Base-by-base conservation (phyloP, 2,329 filamentous ascomycete species). In the Apiospora aurea region DNA sequence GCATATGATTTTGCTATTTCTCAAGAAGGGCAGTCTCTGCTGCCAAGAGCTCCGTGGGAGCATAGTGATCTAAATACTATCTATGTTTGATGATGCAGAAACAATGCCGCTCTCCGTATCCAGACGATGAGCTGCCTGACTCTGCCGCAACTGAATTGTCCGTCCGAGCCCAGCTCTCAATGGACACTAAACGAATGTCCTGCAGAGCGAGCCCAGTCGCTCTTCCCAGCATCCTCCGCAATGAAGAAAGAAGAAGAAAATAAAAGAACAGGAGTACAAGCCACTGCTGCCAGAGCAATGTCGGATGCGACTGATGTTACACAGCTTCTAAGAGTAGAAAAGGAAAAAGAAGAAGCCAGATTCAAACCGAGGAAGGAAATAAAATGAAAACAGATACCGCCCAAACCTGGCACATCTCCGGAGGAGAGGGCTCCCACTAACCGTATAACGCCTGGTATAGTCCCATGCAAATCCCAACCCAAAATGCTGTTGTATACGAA, bases 401-500 rank as follows among this genome's bases (percentile, higher is more conserved):
- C 66, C 66, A 70, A 57, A 70, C 67, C 72, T 70, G 49, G 70
- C 73, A 34, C 57, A n/a, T 64, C 57, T 8, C 21, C 4, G 21
- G 29, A 64, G 34, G n/a, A 41, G 57, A 64, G 57, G 53, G 73
- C 73, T 69, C 73, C 70, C 72, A 67, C 70, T 61, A 73, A 69
- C 75, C 75, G 75, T 77, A 74, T 49, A 78, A 82, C 80, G 75
- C 80, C 79, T 80, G 78, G 76, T 81, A 79, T 81, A 76, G 75
- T 75, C 77, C 76, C 75, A 75, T 73, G 72, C 69, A 71, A 69
- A 71, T 67, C 57, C 57, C 57, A 38, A 64, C 13, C 34, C 57
- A 24, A 41, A 64, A 64, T 64, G 57, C 57, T 64, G 57, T 64
- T 11, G 57, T 64, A 38, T 64, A 41, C 57, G 34, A 41, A 64